phyloP scores from a whole-genome alignment of 2,329 filamentous ascomycete species.

The Apiospora marii region DNA sequence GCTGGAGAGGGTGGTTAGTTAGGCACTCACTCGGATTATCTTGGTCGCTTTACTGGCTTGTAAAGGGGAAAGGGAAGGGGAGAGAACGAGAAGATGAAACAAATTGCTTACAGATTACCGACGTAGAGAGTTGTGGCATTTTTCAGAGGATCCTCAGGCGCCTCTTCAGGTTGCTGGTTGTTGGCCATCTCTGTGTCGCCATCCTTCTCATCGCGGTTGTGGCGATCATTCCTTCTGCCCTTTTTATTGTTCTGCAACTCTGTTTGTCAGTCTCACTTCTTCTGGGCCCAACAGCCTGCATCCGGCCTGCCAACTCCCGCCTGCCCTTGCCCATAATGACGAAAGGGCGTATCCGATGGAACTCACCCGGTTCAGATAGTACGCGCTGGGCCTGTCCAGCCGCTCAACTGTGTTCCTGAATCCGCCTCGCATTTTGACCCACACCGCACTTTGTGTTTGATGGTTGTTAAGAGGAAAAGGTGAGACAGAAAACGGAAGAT shows the following conservation, averaged over 20 bases:
- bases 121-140: constrained; percentile 96
- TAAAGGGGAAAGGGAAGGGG: background rate
- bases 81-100: too few relatives aligned
- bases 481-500: background rate
- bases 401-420: constrained; percentile 82
- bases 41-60: constrained; percentile 21
- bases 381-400: constrained; percentile 93
- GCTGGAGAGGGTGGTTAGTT: constrained; percentile 50
- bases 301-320: background rate
- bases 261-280: constrained; percentile 3
- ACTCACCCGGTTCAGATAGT: constrained; percentile 83
- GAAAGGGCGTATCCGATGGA: constrained; percentile 16
- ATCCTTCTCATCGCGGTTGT: constrained; percentile 58
- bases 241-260: constrained; percentile 65
- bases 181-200: constrained; percentile 57
- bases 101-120: constrained; percentile 79
- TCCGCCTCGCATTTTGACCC: constrained; percentile 52
- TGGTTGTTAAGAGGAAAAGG: constrained; percentile 5
- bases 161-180: constrained; percentile 55
- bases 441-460: constrained; percentile 22
- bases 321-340: background rate
- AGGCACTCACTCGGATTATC: constrained; percentile 25
- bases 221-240: constrained; percentile 66
- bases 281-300: background rate
- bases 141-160: constrained; percentile 77